Evolutionary conservation across 106 monocot genomes (phyloP), one percentile per base, ranked within the genome.

Genomic region (Acorus calamus): DNA sequence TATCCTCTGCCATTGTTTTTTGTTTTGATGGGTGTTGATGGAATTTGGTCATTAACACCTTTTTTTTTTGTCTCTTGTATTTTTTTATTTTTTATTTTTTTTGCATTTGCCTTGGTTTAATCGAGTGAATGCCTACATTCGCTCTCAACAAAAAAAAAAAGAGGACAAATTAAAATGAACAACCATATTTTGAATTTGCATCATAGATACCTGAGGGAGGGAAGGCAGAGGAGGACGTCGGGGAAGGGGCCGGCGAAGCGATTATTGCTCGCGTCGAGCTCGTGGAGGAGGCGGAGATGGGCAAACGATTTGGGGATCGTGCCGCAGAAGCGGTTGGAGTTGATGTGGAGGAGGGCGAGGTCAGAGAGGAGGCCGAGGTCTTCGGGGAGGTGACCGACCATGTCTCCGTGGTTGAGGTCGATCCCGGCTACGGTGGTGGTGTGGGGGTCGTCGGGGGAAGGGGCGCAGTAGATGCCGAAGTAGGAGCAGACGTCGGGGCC

Each of bases 401-500:
- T 57, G 44, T 62, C 54, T 6, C 13, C 70, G 9, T 78, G 82
- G 70, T 83, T 83, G 45, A 78, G 63, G 52, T 78, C 78, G 46
- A 83, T 52, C 28, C 72, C 78, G 55, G 78, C 74, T 14, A 83
- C 82, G 50, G 74, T 78, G 43, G 13, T 51, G 52, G 57, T 11
- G 68, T 64, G 61, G 6, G 65, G 70, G 56, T 83, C 79, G 56
- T 80, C 70, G 7, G 74, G 80, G 6, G 79, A 62, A 2, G 74
- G 74, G 4, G 84, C 66, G 53, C 84, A 84, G 66, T 52, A 84
- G 47, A 84, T 67, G 60, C 77, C 77, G 56, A 74, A 74, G 80
- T 84, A 84, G 71, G 68, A 67, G 74, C 80, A 80, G 6, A 84
- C 84, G 47, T 64, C 2, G n/a, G 84, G 74, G 11, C 84, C 84